Conservation (phyloP, 139 green algal genomes). For the Picochlorum costavermella region DNA sequence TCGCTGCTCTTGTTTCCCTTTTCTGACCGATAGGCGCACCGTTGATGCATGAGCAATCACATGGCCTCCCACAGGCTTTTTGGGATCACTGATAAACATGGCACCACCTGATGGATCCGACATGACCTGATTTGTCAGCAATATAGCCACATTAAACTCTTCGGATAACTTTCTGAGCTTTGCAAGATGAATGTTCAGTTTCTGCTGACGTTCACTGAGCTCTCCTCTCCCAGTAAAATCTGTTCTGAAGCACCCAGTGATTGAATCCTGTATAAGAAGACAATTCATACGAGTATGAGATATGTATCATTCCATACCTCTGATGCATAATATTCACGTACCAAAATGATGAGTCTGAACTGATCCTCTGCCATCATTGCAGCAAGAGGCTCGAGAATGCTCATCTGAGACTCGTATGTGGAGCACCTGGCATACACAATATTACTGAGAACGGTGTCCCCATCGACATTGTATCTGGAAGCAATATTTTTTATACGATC, state of each 20-base stretch:
- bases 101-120: constrained; percentile 59
- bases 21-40: constrained; percentile 51
- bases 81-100: constrained; percentile 81
- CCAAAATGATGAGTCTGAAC: constrained; percentile 42
- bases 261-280: constrained; percentile 63
- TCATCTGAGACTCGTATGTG: constrained; percentile 76
- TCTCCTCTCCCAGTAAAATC: constrained; percentile 87
- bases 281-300: not conserved
- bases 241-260: constrained; percentile 72
- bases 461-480: constrained; percentile 68
- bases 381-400: constrained; percentile 40
- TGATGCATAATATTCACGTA: not conserved
- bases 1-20: constrained; percentile 85
- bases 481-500: constrained; percentile 78
- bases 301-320: not conserved
- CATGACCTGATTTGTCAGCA: constrained; percentile 87
- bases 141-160: constrained; percentile 83
- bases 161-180: constrained; percentile 71
- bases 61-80: constrained; percentile 59
- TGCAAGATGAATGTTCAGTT: constrained; percentile 59
- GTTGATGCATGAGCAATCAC: constrained; percentile 80
- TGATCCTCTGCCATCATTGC: constrained; percentile 64
- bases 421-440: constrained; percentile 63
- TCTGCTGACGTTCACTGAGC: constrained; percentile 87
- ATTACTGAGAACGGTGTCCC: constrained; percentile 70